These are phyloP conservation scores for Tuber calosporum DNA, from an alignment of 495 filamentous ascomycete species.

Conservation along the genomic window DNA sequence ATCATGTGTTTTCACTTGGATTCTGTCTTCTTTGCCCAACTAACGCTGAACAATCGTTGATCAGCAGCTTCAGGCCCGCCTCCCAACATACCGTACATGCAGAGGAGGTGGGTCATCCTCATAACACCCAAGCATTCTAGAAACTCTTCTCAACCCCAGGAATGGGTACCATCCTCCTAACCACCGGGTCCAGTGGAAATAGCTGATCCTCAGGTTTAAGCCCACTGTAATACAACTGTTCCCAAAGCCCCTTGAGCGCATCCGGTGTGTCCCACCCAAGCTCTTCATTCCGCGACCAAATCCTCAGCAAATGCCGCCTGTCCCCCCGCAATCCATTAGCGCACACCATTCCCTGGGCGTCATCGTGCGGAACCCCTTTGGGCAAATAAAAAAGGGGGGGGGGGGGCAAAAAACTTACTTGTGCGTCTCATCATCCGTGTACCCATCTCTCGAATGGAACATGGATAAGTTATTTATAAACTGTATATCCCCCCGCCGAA, in stretches of 20 bases:
- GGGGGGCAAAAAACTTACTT: neutral
- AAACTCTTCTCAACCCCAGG: neutral
- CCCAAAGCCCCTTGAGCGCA: slow-evolving; percentile 21
- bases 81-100: neutral
- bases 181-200: slow-evolving; percentile 17
- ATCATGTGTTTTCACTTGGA: neutral
- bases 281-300: slow-evolving; percentile 41
- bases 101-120: neutral
- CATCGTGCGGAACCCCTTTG: neutral
- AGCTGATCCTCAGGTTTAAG: slow-evolving; percentile 15
- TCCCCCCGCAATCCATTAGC: neutral
- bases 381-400: neutral
- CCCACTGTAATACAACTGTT: slow-evolving; percentile 23
- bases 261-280: slow-evolving; percentile 44
- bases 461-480: slow-evolving; percentile 68
- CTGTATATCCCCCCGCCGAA: slow-evolving; percentile 59
- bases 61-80: neutral
- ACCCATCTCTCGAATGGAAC: slow-evolving; percentile 60
- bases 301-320: slow-evolving; percentile 41
- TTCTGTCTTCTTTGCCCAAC: neutral
- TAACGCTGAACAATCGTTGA: neutral
- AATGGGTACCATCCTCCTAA: slow-evolving; percentile 1
- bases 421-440: slow-evolving; percentile 45
- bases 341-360: neutral
- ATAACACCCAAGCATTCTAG: neutral